phyloP scores from a whole-genome alignment of 2,329 filamentous ascomycete species.

The Penicillium sp. region DNA sequence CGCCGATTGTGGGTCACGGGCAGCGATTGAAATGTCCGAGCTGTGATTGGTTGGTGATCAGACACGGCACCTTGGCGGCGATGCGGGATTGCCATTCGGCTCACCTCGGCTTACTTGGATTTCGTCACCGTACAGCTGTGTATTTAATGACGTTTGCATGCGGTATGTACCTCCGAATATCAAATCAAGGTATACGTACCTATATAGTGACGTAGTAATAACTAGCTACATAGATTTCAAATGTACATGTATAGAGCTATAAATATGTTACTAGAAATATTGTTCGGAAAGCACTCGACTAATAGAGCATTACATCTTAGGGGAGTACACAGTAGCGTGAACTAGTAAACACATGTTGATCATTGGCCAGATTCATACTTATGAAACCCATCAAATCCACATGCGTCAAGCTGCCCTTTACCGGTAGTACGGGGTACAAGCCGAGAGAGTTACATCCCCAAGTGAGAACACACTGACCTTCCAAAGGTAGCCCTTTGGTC shows the following conservation, averaged over 20 bases:
- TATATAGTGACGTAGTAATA: too few relatives aligned
- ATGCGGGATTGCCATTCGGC: constrained; percentile 32
- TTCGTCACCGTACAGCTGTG: constrained; percentile 27
- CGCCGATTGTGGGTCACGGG: constrained; percentile 25
- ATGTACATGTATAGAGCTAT: background rate
- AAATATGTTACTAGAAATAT: background rate
- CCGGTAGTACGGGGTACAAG: constrained; percentile 11
- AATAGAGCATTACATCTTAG: background rate
- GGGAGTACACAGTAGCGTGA: background rate
- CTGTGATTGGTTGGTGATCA: constrained; percentile 28
- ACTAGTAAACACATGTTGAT: background rate
- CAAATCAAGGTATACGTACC: too few relatives aligned
- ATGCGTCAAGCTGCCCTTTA: constrained; percentile 4
- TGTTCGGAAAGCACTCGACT: background rate
- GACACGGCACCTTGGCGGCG: constrained; percentile 13
- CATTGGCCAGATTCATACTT: background rate
- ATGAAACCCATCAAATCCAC: constrained; percentile 4
- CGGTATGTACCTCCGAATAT: constrained; percentile 3
- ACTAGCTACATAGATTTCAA: too few relatives aligned
- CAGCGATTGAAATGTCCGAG: constrained; percentile 26
- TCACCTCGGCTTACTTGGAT: constrained; percentile 37
- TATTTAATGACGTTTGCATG: constrained; percentile 27
- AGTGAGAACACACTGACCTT: constrained; percentile 3
- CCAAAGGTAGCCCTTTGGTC: constrained; percentile 14
- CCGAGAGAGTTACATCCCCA: constrained; percentile 6